Conservation (phyloP, 73 alveolate species). For the Effrenium voratum region DNA sequence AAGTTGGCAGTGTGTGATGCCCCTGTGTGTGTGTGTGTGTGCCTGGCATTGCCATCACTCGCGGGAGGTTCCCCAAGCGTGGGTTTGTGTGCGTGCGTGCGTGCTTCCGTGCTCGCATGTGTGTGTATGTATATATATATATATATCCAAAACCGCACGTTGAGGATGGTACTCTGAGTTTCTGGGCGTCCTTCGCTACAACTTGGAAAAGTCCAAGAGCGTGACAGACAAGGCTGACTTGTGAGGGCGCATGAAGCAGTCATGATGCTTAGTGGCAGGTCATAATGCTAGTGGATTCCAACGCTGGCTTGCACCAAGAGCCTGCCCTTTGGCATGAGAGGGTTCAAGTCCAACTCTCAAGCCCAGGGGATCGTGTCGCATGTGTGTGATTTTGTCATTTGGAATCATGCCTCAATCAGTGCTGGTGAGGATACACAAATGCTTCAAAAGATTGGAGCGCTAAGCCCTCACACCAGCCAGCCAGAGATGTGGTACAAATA, state of each 20-base stretch:
- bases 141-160: not conserved
- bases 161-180: constrained; percentile 40
- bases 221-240: constrained; percentile 51
- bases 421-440: not conserved
- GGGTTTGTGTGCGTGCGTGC: not conserved
- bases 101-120: not conserved
- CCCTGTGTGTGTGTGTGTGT: too few relatives aligned
- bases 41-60: too few relatives aligned
- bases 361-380: not conserved
- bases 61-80: too few relatives aligned
- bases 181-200: constrained; percentile 16
- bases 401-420: not conserved
- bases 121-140: not conserved
- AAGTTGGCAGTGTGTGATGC: too few relatives aligned
- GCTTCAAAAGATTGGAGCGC: not conserved
- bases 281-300: constrained; percentile 48
- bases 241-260: not conserved
- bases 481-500: constrained; percentile 52
- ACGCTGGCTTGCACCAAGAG: constrained; percentile 59
- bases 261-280: constrained; percentile 15
- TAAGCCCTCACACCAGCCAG: constrained; percentile 8
- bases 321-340: constrained; percentile 17
- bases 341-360: not conserved
- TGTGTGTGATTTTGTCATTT: not conserved
- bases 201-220: constrained; percentile 14